Evolutionary conservation across 2,329 filamentous ascomycete species (phyloP), one percentile per base, ranked within the genome.

Genomic region (Scedosporium boydii): DNA sequence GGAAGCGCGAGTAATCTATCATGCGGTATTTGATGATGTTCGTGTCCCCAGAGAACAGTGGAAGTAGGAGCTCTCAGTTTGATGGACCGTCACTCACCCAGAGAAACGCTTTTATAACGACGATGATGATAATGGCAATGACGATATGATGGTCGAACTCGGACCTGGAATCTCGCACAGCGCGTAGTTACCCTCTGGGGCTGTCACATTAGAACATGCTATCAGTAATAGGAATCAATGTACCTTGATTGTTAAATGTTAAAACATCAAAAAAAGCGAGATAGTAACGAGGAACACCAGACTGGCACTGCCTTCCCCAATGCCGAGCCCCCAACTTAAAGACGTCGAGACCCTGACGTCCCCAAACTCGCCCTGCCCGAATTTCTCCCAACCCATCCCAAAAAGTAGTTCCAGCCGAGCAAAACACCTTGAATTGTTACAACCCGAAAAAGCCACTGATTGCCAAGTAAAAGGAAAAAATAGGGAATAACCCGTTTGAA

Each of bases 1-100:
- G 92, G 92, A 91, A 82, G 74, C 81, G 69, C 68, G 77, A 87
- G 69, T 91, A 69, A 77, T 38, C 10, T 12, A 38, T 38, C 3
- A 38, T 38, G 34, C 10, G 10, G 34, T 38, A 38, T 23, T 23
- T 23, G 23, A 23, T 38, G 10, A 6, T 14, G 34, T 38, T 38
- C 10, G 34, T 38, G 34, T 38, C 10, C 34, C 34, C 10, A 12
- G 9, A 14, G 34, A 38, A 38, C 34, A 38, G 34, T 14, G 34
- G 34, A 14, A 18, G 44, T 21, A 4, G 14, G 44, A 48, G 34
- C 34, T 38, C 34, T 38, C 34, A 4, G 10, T 38, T 38, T 38
- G 34, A 5, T 38, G 3, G 34, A 12, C 34, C 10, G 10, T 38
- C 34, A 38, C 10, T 38, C 12, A 38, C 34, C 10, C 10, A 10